phyloP scores from a whole-genome alignment of 768 basidiomycete species.

The Boletus edulis region DNA sequence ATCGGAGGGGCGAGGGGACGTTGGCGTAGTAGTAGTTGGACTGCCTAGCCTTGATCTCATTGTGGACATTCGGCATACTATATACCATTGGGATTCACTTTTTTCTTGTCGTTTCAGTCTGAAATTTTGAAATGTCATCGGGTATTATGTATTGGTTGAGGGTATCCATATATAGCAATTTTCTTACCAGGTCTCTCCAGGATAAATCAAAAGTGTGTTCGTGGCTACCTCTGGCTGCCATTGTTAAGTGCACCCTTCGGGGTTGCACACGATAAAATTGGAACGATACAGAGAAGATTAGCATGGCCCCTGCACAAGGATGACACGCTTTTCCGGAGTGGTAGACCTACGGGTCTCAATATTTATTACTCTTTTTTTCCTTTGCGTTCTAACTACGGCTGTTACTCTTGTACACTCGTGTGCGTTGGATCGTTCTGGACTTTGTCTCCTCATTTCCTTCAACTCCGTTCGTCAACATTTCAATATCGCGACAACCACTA shows the following conservation, averaged over 20 bases:
- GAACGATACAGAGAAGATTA: constrained; percentile 99
- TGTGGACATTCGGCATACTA: constrained; percentile 10
- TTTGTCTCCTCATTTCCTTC: too few species aligned
- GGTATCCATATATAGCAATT: constrained; percentile 6
- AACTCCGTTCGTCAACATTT: too few species aligned
- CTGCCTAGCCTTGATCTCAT: constrained; percentile 7
- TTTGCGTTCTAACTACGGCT: not conserved
- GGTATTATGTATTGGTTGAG: too few species aligned
- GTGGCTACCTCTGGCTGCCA: rapidly evolving
- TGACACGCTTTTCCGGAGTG: constrained; percentile 98
- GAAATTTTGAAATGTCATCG: too few species aligned
- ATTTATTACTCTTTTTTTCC: constrained; percentile 31
- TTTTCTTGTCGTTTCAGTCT: too few species aligned
- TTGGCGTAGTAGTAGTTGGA: constrained; percentile 1
- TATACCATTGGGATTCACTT: constrained; percentile 3
- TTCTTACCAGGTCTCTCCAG: constrained; percentile 2
- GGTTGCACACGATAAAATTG: constrained; percentile 98
- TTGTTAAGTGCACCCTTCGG: constrained; percentile 66
- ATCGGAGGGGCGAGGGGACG: constrained; percentile 51
- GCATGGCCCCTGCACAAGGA: constrained; percentile 99
- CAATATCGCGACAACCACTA: too few species aligned
- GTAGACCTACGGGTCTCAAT: constrained; percentile 54
- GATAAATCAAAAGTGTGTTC: constrained; percentile 20
- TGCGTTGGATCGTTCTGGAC: too few species aligned
- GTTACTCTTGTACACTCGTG: too few species aligned